Evolutionary conservation across 371 early-diverging fungal species (phyloP).

Genomic region (Mortierella sp.): DNA sequence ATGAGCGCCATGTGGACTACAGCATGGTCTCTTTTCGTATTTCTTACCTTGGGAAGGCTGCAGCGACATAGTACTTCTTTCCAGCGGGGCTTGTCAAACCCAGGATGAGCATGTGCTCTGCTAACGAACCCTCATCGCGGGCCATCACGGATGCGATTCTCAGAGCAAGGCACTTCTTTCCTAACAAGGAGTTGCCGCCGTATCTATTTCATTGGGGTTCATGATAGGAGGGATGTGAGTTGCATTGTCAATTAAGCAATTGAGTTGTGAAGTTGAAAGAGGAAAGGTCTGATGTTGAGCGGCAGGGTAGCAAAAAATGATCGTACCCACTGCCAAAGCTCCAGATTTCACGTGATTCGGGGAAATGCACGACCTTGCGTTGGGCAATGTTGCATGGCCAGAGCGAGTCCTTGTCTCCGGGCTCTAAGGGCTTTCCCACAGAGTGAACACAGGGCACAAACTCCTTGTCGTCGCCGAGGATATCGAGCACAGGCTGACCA

Average conservation of each 20-base stretch:
- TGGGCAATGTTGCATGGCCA: slow-evolving; percentile 64
- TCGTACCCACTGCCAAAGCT: slow-evolving; percentile 61
- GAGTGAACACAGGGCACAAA: slow-evolving; percentile 64
- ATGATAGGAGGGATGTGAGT: not conserved
- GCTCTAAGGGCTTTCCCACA: slow-evolving; percentile 58
- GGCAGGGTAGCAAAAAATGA: not conserved
- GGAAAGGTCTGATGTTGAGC: not conserved
- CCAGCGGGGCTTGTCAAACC: slow-evolving; percentile 60
- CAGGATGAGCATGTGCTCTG: slow-evolving; percentile 64
- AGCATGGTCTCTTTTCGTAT: not conserved
- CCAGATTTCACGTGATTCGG: slow-evolving; percentile 63
- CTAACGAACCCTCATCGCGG: slow-evolving; percentile 62
- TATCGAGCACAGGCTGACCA: slow-evolving; percentile 58
- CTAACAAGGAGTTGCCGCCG: slow-evolving; percentile 63
- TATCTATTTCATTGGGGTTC: slow-evolving; percentile 29
- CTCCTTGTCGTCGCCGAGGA: slow-evolving; percentile 51
- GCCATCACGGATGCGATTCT: slow-evolving; percentile 62
- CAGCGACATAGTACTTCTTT: slow-evolving; percentile 61
- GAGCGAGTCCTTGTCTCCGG: slow-evolving; percentile 58
- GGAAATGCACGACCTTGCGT: slow-evolving; percentile 62
- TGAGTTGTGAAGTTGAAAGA: not conserved
- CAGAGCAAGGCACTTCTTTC: slow-evolving; percentile 62
- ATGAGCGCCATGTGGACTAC: not conserved
- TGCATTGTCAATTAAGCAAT: not conserved
- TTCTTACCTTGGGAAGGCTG: slow-evolving; percentile 61